These are phyloP conservation scores for Pistacia vera DNA, from an alignment of 345 rosid species.

Conservation along the genomic window DNA sequence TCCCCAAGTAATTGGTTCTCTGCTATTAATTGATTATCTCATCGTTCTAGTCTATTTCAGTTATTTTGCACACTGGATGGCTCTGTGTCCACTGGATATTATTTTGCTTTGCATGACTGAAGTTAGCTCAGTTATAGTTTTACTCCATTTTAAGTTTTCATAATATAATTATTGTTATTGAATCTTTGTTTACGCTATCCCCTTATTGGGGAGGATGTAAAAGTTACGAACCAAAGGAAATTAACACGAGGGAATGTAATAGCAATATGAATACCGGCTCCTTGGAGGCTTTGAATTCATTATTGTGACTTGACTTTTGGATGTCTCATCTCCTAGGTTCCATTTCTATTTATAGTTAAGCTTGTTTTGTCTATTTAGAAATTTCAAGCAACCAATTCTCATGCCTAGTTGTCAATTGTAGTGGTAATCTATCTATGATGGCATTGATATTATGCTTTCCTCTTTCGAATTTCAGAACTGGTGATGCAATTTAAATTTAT, in stretches of 20 bases:
- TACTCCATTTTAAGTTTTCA: background rate
- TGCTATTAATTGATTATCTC: background rate
- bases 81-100: background rate
- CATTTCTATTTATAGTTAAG: background rate
- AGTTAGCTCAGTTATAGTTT: background rate
- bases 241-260: background rate
- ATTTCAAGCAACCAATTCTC: background rate
- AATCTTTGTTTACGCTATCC: background rate
- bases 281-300: background rate
- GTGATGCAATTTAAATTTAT: background rate
- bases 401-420: background rate
- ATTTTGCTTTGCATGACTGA: background rate
- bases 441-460: background rate
- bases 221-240: background rate
- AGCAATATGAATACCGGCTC: background rate
- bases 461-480: background rate
- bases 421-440: background rate
- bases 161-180: background rate
- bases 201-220: slow-evolving; percentile 12
- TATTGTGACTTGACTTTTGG: background rate
- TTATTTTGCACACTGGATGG: background rate
- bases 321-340: background rate
- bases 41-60: background rate
- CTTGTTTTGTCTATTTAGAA: background rate
- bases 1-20: slow-evolving; percentile 55